Percentiles rank a stretch among this genome's conserved stretches.
Evolutionary conservation across 495 filamentous ascomycete species (phyloP).

Genomic region (Penicillium malachiteum): DNA sequence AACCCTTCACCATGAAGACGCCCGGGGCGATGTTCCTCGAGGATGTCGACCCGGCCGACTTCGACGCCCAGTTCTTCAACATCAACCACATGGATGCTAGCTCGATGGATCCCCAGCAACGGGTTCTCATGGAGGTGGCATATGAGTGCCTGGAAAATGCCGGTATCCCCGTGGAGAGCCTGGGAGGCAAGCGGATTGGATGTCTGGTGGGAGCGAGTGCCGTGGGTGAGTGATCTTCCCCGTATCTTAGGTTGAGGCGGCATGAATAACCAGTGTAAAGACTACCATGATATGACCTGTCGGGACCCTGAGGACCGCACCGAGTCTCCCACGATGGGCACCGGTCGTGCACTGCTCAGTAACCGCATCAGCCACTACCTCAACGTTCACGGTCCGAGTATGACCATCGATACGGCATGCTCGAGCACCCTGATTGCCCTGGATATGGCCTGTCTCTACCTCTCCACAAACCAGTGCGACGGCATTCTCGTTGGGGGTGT

Average conservation of each 20-base stretch:
- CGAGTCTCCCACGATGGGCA: too few relatives aligned
- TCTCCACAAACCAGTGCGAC: conserved; percentile 9
- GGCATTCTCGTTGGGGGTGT: conserved; percentile 5
- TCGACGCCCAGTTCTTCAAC: conserved; percentile 37
- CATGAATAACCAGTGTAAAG: too few relatives aligned
- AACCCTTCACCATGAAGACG: background rate
- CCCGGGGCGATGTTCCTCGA: conserved; percentile 44
- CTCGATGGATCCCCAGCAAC: conserved; percentile 57
- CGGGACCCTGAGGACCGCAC: too few relatives aligned
- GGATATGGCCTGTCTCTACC: conserved; percentile 31
- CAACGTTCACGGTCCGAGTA: too few relatives aligned
- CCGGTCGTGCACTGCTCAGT: too few relatives aligned
- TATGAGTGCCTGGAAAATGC: conserved; percentile 39
- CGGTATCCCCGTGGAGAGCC: conserved; percentile 33
- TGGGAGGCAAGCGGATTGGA: conserved; percentile 24
- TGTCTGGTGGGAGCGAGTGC: too few relatives aligned
- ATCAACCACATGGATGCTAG: conserved; percentile 44
- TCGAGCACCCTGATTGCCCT: conserved; percentile 49
- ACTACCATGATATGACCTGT: too few relatives aligned
- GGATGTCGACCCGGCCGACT: conserved; percentile 23
- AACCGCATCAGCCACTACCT: too few relatives aligned
- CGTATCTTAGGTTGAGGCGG: too few relatives aligned
- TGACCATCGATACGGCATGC: conserved; percentile 55
- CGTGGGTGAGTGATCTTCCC: too few relatives aligned
- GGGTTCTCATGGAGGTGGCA: conserved; percentile 53